Percentiles rank a stretch among this genome's conserved stretches.
phyloP scores from a whole-genome alignment of 768 basidiomycete species.

The Boletus sp. region DNA sequence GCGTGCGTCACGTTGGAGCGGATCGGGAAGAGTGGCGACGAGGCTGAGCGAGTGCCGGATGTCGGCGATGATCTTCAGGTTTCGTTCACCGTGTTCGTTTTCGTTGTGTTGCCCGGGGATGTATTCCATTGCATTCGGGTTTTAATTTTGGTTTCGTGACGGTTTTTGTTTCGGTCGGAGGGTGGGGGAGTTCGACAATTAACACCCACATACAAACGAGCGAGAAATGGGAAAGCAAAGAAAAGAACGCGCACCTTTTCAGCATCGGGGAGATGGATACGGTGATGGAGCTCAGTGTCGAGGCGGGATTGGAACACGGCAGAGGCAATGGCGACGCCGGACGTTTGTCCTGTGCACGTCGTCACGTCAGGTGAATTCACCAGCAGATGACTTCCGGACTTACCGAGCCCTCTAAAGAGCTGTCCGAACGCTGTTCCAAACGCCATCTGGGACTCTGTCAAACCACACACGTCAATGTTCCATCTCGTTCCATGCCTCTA shows the following conservation, averaged over 20 bases:
- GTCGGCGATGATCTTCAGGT: slow-evolving; percentile 12
- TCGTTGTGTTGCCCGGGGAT: no score
- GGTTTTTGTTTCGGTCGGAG: not conserved
- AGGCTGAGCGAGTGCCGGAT: slow-evolving; percentile 22
- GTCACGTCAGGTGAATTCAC: not conserved
- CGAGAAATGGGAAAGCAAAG: no score
- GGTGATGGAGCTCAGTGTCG: slow-evolving; percentile 9
- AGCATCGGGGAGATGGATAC: slow-evolving; percentile 13
- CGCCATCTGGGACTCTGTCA: slow-evolving; percentile 18
- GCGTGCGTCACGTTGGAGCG: slow-evolving; percentile 14
- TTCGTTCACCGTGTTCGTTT: not conserved
- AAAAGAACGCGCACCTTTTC: slow-evolving; percentile 1
- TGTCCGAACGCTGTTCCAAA: slow-evolving; percentile 27
- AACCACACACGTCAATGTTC: not conserved
- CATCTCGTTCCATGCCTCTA: not conserved
- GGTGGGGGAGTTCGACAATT: not conserved
- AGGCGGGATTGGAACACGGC: slow-evolving; percentile 23
- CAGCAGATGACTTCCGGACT: not conserved
- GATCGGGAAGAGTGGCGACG: slow-evolving; percentile 6
- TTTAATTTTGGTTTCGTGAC: not conserved
- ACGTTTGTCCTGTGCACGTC: slow-evolving; percentile 14
- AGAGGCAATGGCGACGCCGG: slow-evolving; percentile 21
- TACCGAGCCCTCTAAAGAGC: slow-evolving; percentile 22
- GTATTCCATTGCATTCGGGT: not conserved
- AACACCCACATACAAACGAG: not conserved